A percentile compares a stretch with the other conserved stretches of the same genome.
These are phyloP conservation scores for Nothophytophthora sp. DNA, from an alignment of 352 stramenopile genomes.

Conservation along the genomic window DNA sequence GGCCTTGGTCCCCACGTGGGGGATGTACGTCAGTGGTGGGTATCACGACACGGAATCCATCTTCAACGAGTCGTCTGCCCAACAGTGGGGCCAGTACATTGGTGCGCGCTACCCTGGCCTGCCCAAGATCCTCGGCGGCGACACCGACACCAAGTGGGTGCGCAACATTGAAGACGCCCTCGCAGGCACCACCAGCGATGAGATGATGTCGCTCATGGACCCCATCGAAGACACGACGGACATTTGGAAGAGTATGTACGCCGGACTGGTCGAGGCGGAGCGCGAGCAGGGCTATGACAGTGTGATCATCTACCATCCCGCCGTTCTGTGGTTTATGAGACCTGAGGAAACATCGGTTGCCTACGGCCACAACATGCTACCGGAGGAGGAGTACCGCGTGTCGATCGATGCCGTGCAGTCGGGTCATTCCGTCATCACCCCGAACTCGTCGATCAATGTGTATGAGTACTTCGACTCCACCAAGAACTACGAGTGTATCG, in stretches of 20 bases:
- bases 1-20: constrained; percentile 11
- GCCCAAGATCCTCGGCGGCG: constrained; percentile 20
- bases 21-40: constrained; percentile 8
- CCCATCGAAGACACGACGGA: constrained; percentile 19
- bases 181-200: constrained; percentile 6
- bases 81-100: constrained; percentile 15
- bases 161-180: constrained; percentile 15
- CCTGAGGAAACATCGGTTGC: constrained; percentile 13
- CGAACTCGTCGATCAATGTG: constrained; percentile 6
- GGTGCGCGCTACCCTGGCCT: constrained; percentile 15
- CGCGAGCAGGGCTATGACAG: constrained; percentile 10
- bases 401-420: constrained; percentile 13
- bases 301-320: constrained; percentile 18
- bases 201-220: constrained; percentile 3
- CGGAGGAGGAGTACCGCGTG: constrained; percentile 13
- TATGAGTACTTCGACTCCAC: neutral
- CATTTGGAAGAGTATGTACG: constrained; percentile 18
- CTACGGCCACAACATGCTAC: constrained; percentile 16
- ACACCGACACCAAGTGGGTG: constrained; percentile 21
- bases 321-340: constrained; percentile 5
- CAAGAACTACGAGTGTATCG: constrained; percentile 9
- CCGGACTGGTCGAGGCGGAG: constrained; percentile 12
- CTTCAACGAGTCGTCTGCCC: constrained; percentile 15
- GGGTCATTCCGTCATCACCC: constrained; percentile 5
- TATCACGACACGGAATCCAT: constrained; percentile 8